Percentiles rank a stretch among this genome's conserved stretches.
Evolutionary conservation across 2,329 filamentous ascomycete species (phyloP).

Genomic region (Epichloe baconii): DNA sequence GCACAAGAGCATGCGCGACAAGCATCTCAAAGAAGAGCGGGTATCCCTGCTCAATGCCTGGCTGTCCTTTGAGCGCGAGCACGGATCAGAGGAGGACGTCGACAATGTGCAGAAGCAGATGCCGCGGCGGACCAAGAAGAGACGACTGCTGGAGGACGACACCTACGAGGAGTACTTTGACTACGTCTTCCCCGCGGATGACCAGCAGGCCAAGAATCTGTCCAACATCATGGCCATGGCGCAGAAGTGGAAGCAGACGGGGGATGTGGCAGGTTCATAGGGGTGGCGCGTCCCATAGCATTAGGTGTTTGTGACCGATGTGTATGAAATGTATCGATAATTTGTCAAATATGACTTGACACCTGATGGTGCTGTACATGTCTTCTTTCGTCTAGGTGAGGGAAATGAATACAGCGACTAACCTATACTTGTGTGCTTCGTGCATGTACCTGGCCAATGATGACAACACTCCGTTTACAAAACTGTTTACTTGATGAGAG

Average conservation of each 20-base stretch:
- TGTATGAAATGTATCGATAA: neutral
- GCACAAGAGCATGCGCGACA: slow-evolving; percentile 75
- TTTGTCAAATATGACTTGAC: neutral
- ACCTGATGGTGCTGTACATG: too few species aligned
- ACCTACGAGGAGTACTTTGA: slow-evolving; percentile 91
- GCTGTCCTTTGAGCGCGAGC: slow-evolving; percentile 80
- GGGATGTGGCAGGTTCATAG: slow-evolving; percentile 19
- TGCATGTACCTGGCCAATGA: too few species aligned
- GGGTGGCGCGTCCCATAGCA: neutral
- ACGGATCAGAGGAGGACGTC: slow-evolving; percentile 63
- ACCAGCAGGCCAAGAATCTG: slow-evolving; percentile 71
- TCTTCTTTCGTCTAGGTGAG: too few species aligned
- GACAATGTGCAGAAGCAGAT: slow-evolving; percentile 84
- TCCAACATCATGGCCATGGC: slow-evolving; percentile 76
- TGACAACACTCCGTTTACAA: too few species aligned
- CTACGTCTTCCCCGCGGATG: slow-evolving; percentile 93
- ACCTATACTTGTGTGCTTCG: too few species aligned
- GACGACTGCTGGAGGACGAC: slow-evolving; percentile 82
- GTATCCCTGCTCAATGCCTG: slow-evolving; percentile 83
- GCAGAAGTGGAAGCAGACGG: slow-evolving; percentile 67
- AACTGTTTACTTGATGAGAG: fast-evolving
- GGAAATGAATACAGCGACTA: too few species aligned
- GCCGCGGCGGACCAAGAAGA: slow-evolving; percentile 85
- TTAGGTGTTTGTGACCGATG: neutral
- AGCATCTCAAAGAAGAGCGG: slow-evolving; percentile 86